Conservation (phyloP, 257 asterid species). For the Asclepias syriaca region DNA sequence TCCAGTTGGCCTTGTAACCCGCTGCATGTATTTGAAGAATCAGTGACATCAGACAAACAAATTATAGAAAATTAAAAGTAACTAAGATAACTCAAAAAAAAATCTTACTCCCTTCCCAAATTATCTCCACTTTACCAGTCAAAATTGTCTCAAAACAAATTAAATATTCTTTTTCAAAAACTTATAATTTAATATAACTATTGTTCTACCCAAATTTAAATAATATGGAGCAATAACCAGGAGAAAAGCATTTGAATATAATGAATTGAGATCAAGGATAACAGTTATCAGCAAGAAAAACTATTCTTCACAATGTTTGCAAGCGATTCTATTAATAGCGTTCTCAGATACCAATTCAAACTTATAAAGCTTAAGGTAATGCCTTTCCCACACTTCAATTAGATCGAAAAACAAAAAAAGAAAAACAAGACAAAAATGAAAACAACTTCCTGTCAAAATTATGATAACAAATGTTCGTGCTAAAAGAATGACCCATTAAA, state of each 20-base stretch:
- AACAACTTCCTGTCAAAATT: neutral
- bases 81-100: neutral
- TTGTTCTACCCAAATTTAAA: too few species aligned
- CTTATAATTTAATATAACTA: too few species aligned
- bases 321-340: neutral
- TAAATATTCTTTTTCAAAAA: too few species aligned
- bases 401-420: neutral
- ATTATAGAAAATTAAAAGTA: neutral
- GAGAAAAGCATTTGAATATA: too few species aligned
- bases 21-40: conserved; percentile 40
- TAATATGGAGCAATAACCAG: too few species aligned
- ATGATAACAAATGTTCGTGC: neutral
- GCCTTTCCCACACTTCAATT: neutral
- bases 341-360: neutral
- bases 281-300: too few species aligned
- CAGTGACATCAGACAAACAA: neutral
- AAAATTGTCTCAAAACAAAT: too few species aligned
- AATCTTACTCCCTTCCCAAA: neutral
- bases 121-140: too few species aligned
- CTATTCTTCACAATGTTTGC: too few species aligned
- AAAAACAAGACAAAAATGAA: neutral
- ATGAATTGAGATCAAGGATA: too few species aligned
- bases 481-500: neutral
- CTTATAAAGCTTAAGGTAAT: neutral
- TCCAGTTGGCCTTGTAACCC: conserved; percentile 93